Evolutionary conservation across 257 asterid genomes (phyloP).

Genomic region (Nyctanthes arbortristis): DNA sequence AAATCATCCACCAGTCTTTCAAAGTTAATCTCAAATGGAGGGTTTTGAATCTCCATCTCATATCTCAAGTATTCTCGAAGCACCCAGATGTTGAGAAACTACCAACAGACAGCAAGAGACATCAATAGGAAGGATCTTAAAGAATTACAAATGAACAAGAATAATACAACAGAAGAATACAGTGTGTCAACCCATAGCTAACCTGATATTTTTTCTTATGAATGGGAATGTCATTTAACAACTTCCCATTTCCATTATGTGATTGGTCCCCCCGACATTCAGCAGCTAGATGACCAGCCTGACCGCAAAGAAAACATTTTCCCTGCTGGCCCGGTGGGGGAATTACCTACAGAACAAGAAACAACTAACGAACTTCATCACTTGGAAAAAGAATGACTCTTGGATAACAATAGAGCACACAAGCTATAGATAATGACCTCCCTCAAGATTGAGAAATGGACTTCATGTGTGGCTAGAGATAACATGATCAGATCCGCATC

Average conservation of each 20-base stretch:
- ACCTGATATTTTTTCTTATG: slow-evolving; percentile 95
- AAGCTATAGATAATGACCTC: slow-evolving; percentile 45
- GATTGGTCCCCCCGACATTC: slow-evolving; percentile 58
- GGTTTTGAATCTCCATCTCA: slow-evolving; percentile 46
- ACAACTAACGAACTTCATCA: not conserved
- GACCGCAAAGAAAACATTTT: slow-evolving; percentile 90
- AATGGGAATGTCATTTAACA: slow-evolving; percentile 58
- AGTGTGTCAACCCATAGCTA: slow-evolving; percentile 21
- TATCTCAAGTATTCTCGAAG: slow-evolving; percentile 56
- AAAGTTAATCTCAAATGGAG: slow-evolving; percentile 33
- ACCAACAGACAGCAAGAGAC: slow-evolving; percentile 27
- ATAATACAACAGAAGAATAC: slow-evolving; percentile 11
- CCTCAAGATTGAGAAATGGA: slow-evolving; percentile 65
- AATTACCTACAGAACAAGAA: slow-evolving; percentile 58
- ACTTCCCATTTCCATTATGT: slow-evolving; percentile 47
- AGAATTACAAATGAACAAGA: slow-evolving; percentile 16
- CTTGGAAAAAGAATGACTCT: slow-evolving; percentile 10
- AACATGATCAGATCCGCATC: slow-evolving; percentile 79
- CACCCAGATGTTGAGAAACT: slow-evolving; percentile 59
- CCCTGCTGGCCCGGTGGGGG: slow-evolving; percentile 80
- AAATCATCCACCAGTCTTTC: slow-evolving; percentile 68
- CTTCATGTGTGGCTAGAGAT: slow-evolving; percentile 65
- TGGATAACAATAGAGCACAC: slow-evolving; percentile 14
- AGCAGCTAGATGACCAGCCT: slow-evolving; percentile 88
- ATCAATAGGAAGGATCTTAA: slow-evolving; percentile 28